Conservation (phyloP, 2,329 filamentous ascomycete species). For the Elsinoe batatas region DNA sequence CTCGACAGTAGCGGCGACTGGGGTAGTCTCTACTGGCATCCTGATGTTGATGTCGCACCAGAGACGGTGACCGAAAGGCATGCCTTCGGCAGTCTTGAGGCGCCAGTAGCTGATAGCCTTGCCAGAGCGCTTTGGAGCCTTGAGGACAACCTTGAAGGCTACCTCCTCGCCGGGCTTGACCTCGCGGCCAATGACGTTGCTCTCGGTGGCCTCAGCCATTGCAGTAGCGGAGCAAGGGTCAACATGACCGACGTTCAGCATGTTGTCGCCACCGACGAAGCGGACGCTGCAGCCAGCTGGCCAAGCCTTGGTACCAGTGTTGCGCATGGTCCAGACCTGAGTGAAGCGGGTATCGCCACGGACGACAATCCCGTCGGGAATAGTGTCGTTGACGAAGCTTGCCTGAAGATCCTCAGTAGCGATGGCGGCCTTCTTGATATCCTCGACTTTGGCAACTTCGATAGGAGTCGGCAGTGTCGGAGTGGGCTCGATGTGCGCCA, state of each 20-base stretch:
- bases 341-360: slow-evolving; percentile 64
- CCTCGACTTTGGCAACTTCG: background rate
- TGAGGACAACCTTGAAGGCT: slow-evolving; percentile 74
- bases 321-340: slow-evolving; percentile 86
- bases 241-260: slow-evolving; percentile 78
- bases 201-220: slow-evolving; percentile 70
- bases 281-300: slow-evolving; percentile 82
- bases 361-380: slow-evolving; percentile 67
- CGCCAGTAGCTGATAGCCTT: slow-evolving; percentile 95
- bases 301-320: slow-evolving; percentile 71
- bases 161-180: slow-evolving; percentile 65
- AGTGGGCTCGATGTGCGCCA: slow-evolving; percentile 60
- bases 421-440: slow-evolving; percentile 19
- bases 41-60: slow-evolving; percentile 83
- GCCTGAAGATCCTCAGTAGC: slow-evolving; percentile 43
- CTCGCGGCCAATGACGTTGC: slow-evolving; percentile 60
- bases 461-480: background rate
- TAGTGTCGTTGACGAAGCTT: slow-evolving; percentile 65
- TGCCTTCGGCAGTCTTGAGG: slow-evolving; percentile 68
- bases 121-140: slow-evolving; percentile 65
- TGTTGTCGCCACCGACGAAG: slow-evolving; percentile 89
- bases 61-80: slow-evolving; percentile 81
- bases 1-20: background rate
- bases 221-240: slow-evolving; percentile 70
- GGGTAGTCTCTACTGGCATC: background rate